These are phyloP conservation scores for Lactarius trivialis DNA, from an alignment of 768 basidiomycete genomes.

Conservation along the genomic window DNA sequence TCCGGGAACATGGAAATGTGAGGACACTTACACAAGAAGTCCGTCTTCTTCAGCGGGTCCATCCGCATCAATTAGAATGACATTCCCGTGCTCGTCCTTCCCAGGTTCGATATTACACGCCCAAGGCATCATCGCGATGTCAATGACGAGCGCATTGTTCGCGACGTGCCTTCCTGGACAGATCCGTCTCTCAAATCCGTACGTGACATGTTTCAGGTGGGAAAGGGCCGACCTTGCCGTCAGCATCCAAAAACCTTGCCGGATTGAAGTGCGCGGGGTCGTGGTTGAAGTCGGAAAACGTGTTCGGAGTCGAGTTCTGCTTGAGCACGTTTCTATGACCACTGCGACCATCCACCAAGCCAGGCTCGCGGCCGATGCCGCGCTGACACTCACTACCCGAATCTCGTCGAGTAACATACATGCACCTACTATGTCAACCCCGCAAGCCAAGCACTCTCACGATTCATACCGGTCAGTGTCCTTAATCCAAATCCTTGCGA, in stretches of 20 bases:
- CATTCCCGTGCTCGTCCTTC: not conserved
- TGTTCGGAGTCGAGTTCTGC: conserved; percentile 6
- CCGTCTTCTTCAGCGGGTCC: not conserved
- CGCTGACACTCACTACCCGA: not conserved
- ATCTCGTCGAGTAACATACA: not conserved
- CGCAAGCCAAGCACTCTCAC: conserved; percentile 9
- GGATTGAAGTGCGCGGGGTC: conserved; percentile 26
- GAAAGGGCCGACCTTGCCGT: conserved; percentile 16
- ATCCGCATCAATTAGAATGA: not conserved
- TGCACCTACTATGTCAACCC: conserved; percentile 8
- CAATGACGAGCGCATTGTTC: conserved; percentile 29
- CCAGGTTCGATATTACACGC: conserved; percentile 19
- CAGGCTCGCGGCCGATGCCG: not conserved
- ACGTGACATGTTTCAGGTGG: conserved; percentile 25
- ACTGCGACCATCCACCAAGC: conserved; percentile 12
- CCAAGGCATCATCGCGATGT: conserved; percentile 28
- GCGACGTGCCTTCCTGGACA: not conserved
- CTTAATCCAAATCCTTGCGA: conserved; percentile 9
- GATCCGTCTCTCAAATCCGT: conserved; percentile 26
- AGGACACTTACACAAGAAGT: not conserved
- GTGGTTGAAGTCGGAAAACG: conserved; percentile 19
- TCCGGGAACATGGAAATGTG: no score
- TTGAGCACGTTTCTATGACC: conserved; percentile 5
- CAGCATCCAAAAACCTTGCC: conserved; percentile 25
- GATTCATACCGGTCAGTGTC: conserved; percentile 10